phyloP scores from a whole-genome alignment of 140 eudicot genomes.

The Oenanthe javanica region DNA sequence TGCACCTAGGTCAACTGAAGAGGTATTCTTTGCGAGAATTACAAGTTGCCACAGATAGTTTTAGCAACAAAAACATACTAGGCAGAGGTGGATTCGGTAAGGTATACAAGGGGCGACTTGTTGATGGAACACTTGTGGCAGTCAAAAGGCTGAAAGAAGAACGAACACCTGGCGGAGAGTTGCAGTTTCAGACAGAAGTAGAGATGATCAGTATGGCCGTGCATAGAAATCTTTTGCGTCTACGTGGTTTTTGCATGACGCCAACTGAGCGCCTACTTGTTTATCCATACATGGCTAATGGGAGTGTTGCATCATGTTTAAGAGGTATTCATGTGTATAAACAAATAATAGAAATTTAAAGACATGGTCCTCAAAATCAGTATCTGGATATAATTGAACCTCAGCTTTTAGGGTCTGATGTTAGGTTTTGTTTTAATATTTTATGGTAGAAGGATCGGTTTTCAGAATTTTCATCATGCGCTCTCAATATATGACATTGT shows the following conservation, averaged over 20 bases:
- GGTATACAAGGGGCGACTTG: slow-evolving; percentile 54
- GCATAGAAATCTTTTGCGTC: slow-evolving; percentile 49
- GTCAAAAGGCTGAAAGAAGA: slow-evolving; percentile 64
- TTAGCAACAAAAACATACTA: slow-evolving; percentile 55
- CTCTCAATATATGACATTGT: background rate
- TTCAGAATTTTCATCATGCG: background rate
- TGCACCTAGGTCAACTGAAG: slow-evolving; percentile 61
- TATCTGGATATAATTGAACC: background rate
- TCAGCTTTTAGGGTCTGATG: background rate
- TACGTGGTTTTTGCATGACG: slow-evolving; percentile 62
- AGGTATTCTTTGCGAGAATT: slow-evolving; percentile 58
- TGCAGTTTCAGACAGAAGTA: slow-evolving; percentile 66
- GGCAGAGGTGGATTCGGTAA: slow-evolving; percentile 80
- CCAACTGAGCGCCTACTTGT: slow-evolving; percentile 61
- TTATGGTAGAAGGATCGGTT: background rate
- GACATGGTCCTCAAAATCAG: background rate
- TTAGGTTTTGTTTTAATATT: background rate
- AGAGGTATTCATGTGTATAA: slow-evolving; percentile 31
- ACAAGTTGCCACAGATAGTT: slow-evolving; percentile 67
- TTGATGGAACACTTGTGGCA: slow-evolving; percentile 49
- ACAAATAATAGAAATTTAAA: background rate
- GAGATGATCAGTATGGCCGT: slow-evolving; percentile 78
- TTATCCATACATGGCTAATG: slow-evolving; percentile 63
- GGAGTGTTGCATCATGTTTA: slow-evolving; percentile 64
- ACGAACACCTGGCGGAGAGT: slow-evolving; percentile 52